phyloP scores from a whole-genome alignment of 768 basidiomycete species.

The Pisolithus orientalis region DNA sequence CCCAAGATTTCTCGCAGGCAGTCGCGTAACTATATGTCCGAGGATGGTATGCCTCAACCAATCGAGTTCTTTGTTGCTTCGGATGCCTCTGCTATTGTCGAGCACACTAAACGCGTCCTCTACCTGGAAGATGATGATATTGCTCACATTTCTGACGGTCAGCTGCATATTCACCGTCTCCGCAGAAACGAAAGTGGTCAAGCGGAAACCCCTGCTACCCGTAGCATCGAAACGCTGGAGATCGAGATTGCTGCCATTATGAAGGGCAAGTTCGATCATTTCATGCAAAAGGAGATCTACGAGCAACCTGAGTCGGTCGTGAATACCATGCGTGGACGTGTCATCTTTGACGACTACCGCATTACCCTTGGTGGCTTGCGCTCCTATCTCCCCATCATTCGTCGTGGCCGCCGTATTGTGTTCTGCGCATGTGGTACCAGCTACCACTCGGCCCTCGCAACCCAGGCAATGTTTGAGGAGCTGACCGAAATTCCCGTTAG shows the following conservation, averaged over 20 bases:
- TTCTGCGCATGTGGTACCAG: conserved; percentile 99
- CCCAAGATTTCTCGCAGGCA: conserved; percentile 89
- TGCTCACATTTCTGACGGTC: conserved; percentile 94
- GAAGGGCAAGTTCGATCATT: conserved; percentile 99
- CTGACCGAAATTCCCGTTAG: conserved; percentile 97
- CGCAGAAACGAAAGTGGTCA: conserved; percentile 77
- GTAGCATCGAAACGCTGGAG: conserved; percentile 96
- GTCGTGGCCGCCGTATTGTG: conserved; percentile 89
- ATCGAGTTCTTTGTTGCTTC: conserved; percentile 99
- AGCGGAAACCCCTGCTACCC: conserved; percentile 55
- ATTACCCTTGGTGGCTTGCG: conserved; percentile 95
- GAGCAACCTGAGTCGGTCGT: conserved; percentile 99
- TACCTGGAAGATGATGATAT: conserved; percentile 99
- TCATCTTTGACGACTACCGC: conserved; percentile 91
- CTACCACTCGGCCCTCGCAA: conserved; percentile 96
- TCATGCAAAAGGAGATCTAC: conserved; percentile 99
- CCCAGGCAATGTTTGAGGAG: conserved; percentile 97
- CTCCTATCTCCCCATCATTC: conserved; percentile 91
- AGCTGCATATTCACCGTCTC: conserved; percentile 97
- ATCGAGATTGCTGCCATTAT: conserved; percentile 99
- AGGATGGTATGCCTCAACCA: conserved; percentile 96
- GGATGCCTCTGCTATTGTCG: conserved; percentile 92
- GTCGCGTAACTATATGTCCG: conserved; percentile 96
- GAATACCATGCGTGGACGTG: conserved; percentile 99
- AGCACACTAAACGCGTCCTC: conserved; percentile 98